These are phyloP conservation scores for Peronospora destructor DNA, from an alignment of 352 stramenopile genomes.

Conservation along the genomic window DNA sequence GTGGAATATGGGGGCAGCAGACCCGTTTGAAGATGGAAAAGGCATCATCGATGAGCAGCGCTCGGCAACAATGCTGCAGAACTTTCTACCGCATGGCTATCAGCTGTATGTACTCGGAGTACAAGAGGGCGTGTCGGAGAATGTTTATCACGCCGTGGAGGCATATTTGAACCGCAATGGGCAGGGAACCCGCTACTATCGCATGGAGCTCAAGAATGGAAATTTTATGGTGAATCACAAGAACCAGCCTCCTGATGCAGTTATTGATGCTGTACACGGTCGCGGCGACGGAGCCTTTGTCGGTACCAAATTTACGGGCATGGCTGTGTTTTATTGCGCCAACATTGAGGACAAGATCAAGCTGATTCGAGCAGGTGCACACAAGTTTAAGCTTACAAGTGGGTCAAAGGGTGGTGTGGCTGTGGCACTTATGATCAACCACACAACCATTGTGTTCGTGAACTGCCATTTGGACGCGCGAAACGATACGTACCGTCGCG, in stretches of 20 bases:
- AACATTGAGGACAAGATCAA: conserved; percentile 55
- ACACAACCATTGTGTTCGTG: conserved; percentile 78
- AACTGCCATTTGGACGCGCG: conserved; percentile 81
- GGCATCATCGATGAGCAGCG: conserved; percentile 73
- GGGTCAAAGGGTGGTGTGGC: conserved; percentile 78
- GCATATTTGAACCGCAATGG: conserved; percentile 75
- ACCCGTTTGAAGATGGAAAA: conserved; percentile 66
- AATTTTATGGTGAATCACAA: conserved; percentile 63
- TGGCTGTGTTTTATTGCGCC: conserved; percentile 69
- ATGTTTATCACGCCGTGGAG: conserved; percentile 74
- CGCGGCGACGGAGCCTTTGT: conserved; percentile 78
- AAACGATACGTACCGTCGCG: conserved; percentile 69
- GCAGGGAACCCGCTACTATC: conserved; percentile 47
- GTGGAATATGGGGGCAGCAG: conserved; percentile 83
- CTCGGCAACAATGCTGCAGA: conserved; percentile 59
- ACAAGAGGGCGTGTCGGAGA: conserved; percentile 82
- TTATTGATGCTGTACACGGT: conserved; percentile 74
- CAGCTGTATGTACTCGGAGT: conserved; percentile 83
- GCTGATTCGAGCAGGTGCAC: conserved; percentile 58
- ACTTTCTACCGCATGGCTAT: conserved; percentile 74
- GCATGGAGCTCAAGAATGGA: conserved; percentile 71
- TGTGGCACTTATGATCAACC: conserved; percentile 62
- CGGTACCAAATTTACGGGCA: conserved; percentile 78
- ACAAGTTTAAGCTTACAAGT: conserved; percentile 80
- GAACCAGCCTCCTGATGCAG: conserved; percentile 51